Evolutionary conservation across 2,329 filamentous ascomycete species (phyloP), one percentile per base, ranked within the genome.

Genomic region (Neoascochyta sp.): DNA sequence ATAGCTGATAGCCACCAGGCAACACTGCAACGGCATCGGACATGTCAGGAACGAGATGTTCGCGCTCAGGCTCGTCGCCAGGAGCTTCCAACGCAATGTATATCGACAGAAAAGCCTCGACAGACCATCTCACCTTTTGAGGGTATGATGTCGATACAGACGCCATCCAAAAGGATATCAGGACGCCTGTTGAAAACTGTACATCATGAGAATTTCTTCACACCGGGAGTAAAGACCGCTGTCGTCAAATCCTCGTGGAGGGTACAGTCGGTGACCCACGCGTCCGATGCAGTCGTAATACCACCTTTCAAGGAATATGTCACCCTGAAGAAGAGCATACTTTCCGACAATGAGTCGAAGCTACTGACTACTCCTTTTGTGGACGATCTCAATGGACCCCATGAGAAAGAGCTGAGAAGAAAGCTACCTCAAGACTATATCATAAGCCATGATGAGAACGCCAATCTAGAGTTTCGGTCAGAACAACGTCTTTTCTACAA

Each of bases 241-340:
- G 26, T 27, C 14, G 19, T 19, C 25, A 42, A 24, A 23, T 45
- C 33, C 4, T 12, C 13, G 20, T 35, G 34, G 32, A 37, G 22
- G 15, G 41, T 21, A 18, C 33, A 30, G 6, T 34, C 20, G 7
- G 60, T 43, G 13, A 36, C 18, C 12, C 53, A 49, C 30, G 38
- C 29, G 13, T 39, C 45, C 4, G 37, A 36, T 9, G 39, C 40
- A 18, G 26, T 48, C 9, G 16, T 30, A 2, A 38, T 67, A 13
- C 67, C 67, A 3, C 36, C 35, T 7, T 69, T 66, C 41, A 59
- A 54, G 2, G 63, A 67, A 34, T 69, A 65, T 36, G 60, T 66
- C n/a, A 59, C 50, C 21, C 47, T 70, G 23, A 60, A 55, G 27
- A 43, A 59, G 21, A 70, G 64, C 32, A 46, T 70, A 3, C 57